Conservation (phyloP, 2,329 filamentous ascomycete genomes). For the Cladosporium sp. region DNA sequence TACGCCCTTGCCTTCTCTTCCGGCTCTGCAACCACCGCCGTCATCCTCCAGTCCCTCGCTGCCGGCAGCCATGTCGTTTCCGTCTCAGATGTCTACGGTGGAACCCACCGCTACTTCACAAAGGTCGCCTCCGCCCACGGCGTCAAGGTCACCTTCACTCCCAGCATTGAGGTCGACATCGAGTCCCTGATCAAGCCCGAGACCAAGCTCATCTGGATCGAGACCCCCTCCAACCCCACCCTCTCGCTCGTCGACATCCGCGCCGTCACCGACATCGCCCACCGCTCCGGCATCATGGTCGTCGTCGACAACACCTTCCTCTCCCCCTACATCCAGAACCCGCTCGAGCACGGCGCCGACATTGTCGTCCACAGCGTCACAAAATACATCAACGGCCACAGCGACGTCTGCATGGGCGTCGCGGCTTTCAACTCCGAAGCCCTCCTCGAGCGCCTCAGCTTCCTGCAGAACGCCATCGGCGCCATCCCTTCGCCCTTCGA, state of each 20-base stretch:
- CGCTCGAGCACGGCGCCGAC: constrained; percentile 89
- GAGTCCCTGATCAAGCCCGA: constrained; percentile 76
- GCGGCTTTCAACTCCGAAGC: constrained; percentile 88
- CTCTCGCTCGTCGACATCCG: constrained; percentile 89
- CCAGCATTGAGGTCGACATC: constrained; percentile 85
- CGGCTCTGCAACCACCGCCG: constrained; percentile 88
- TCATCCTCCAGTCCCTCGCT: constrained; percentile 86
- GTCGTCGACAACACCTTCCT: constrained; percentile 99
- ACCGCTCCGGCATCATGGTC: constrained; percentile 83
- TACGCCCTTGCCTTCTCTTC: constrained; percentile 93
- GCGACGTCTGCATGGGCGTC: constrained; percentile 94
- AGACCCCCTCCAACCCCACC: constrained; percentile 91
- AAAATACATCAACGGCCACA: constrained; percentile 98
- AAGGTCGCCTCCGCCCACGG: constrained; percentile 94
- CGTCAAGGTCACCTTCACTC: constrained; percentile 90
- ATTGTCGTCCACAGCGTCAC: constrained; percentile 96
- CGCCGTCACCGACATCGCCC: constrained; percentile 75
- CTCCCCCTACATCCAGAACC: constrained; percentile 94
- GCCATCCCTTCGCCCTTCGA: constrained; percentile 94
- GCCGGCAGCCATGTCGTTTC: constrained; percentile 91
- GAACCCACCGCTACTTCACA: constrained; percentile 97
- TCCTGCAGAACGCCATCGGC: constrained; percentile 96
- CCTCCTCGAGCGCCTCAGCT: constrained; percentile 71
- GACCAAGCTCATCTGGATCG: constrained; percentile 96
- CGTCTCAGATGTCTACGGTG: constrained; percentile 95